Base-by-base conservation (phyloP, 2,329 filamentous ascomycete genomes). In the Penicillium sp. region DNA sequence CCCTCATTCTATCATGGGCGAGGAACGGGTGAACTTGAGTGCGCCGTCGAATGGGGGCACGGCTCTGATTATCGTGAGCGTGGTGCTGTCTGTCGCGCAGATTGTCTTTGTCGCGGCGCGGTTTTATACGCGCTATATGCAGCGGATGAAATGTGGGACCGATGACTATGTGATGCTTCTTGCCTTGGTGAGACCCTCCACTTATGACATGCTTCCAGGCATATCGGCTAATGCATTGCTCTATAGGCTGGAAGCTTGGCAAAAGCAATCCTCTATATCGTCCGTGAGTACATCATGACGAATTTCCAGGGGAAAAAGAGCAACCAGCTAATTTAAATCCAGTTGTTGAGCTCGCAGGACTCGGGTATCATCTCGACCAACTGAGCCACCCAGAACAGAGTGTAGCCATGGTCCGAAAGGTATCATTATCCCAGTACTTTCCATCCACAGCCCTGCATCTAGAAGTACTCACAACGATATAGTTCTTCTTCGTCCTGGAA, bases 101-200 rank as follows among this genome's bases (percentile, higher is more conserved):
- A 61, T 69, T 9, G 7, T 66, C 6, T 58, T 67, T 14, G 66
- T 69, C 11, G 58, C 47, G 4, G 62, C 62, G 9, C 60, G 65
- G 13, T 69, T 70, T 40, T 67, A 64, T 58, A 67, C 65, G 18
- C 64, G 67, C 11, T 62, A 58, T 37, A 50, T 65, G 39, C 67
- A 67, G 49, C 56, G 60, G 36, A 53, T 62, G n/a, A 50, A 49
- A 19, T 58, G 27, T 49, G 60, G 61, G 1, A 14, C 63, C 6
- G 68, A 70, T 54, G 68, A 69, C 49, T 69, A 64, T 36, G 57
- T 70, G 6, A 62, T 69, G 31, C 52, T 70, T 16, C 37, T 66
- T 47, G 66, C 68, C 13, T 43, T 69, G 62, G 68, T 70, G 50
- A 11, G 60, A 22, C 22, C 22, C 22, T 22, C 22, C 22, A 22